Evolutionary conservation across 169 alveolate genomes (phyloP), one percentile per base, ranked within the genome.

Genomic region (Plasmodium chabaudi): DNA sequence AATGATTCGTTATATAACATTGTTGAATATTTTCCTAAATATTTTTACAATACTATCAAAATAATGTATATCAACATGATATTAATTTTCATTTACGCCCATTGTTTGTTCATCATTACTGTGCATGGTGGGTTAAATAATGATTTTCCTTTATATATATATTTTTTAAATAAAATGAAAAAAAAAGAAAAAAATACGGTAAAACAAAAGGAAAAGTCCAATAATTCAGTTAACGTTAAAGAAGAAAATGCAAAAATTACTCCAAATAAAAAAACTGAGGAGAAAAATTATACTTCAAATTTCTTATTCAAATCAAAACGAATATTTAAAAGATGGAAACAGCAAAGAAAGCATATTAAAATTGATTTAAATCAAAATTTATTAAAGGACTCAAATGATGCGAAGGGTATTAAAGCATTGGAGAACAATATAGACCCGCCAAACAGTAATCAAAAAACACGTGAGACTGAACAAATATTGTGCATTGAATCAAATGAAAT

Each of bases 51-150:
- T 44, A 57, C 57, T 25, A 39, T 77, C 2, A 75, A 77, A 49
- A 77, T 51, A 44, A n/a, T 77, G 51, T 77, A 64, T 69, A 77
- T 77, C 44, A 77, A 77, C 53, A 21, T 77, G 42, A 64, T 77
- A 64, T 65, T 77, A 51, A 77, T 77, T 65, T 77, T 64, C 65
- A 77, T 77, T 27, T 77, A 77, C 13, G 1, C 63, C 9, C 65
- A 77, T 65, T 77, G 88, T 46, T 57, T 77, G 47, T 63, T 77
- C 9, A 64, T 64, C 21, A 77, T 77, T 13, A 77, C 88, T 13
- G 77, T 77, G 15, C 88, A 77, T 64, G 88, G 88, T 13, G 88
- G 88, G 27, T 44, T 77, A 68, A 65, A 77, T 49, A 77, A 77
- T 57, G 88, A 77, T 46, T 65, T 77, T 42, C 88, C 88, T 1